Evolutionary conservation across 169 alveolate species (phyloP), one percentile per base, ranked within the genome.

Genomic region (Prorocentrum cordatum): DNA sequence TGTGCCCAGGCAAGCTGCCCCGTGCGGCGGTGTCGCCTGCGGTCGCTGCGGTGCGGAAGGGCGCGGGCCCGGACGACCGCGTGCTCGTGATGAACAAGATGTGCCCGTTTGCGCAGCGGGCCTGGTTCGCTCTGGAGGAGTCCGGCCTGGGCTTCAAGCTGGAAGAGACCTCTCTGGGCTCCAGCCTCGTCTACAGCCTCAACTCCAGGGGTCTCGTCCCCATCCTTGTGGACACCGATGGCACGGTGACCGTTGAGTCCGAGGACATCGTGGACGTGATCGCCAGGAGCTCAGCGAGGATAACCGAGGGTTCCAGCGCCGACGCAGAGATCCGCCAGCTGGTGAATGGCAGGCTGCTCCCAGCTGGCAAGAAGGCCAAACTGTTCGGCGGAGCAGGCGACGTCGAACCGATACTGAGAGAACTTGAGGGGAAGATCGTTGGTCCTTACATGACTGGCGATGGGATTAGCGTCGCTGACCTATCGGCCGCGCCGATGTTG

Each of bases 201-300:
- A 77, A 77, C 66, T 73, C 88, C 18, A 77, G 59, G 42, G 88
- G 88, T n/a, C 62, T 77, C 38, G 88, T 77, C 20, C 88, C 88
- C 4, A 73, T 77, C 54, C 42, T 77, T 72, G 88, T 77, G n/a
- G 88, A 77, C 75, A 72, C 88, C 0, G 58, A 62, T 35, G 88
- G 88, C 31, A 77, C 33, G 38, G 88, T 77, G 32, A 45, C 27
- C 12, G 68, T 59, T 18, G 88, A 77, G 88, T 77, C 88, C 2
- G 88, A 77, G 42, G 88, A 77, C 62, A 77, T 77, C 54, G 88
- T 77, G 62, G 75, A 59, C 39, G 47, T 24, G 29, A 26, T 70
- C 10, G 39, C 27, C 24, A 33, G 38, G 39, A 35, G 38, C 12
- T 47, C 82, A 3, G 59, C 32, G 20, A 70, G 39, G 18, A 1